A percentile compares a stretch with the other conserved stretches of the same genome.
These are phyloP conservation scores for Fragaria nilgerrensis DNA, from an alignment of 306 rosid species.

Conservation along the genomic window DNA sequence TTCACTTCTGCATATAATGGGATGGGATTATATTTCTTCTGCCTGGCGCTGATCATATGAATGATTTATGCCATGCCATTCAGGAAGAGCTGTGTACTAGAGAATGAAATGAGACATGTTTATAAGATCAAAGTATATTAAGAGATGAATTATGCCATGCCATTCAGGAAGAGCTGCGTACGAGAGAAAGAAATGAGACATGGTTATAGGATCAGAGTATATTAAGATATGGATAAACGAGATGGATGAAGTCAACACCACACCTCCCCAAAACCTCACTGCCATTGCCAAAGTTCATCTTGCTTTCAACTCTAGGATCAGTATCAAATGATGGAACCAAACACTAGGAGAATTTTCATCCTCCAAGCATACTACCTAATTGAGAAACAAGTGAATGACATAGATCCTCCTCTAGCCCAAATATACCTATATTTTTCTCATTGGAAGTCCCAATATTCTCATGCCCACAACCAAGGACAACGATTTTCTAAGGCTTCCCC, in stretches of 20 bases:
- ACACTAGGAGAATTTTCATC: conserved; percentile 49
- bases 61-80: not conserved
- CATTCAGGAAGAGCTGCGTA: not conserved
- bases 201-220: not conserved
- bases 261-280: conserved; percentile 46
- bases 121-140: not conserved
- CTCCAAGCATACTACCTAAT: conserved; percentile 32
- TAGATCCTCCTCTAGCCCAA: conserved; percentile 50
- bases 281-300: conserved; percentile 41
- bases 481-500: conserved; percentile 4
- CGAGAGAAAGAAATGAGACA: not conserved
- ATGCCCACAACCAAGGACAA: conserved; percentile 52
- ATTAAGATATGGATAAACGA: not conserved
- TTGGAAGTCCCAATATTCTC: conserved; percentile 31
- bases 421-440: conserved; percentile 55
- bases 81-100: not conserved
- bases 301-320: conserved; percentile 38
- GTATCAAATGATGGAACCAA: conserved; percentile 52
- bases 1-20: conserved; percentile 8
- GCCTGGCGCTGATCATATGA: not conserved
- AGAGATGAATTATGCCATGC: not conserved
- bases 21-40: conserved; percentile 6
- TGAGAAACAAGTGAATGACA: conserved; percentile 47
- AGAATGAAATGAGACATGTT: not conserved
- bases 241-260: not conserved